Base-by-base conservation (phyloP, 2,329 filamentous ascomycete genomes). In the Paecilomyces formosus region DNA sequence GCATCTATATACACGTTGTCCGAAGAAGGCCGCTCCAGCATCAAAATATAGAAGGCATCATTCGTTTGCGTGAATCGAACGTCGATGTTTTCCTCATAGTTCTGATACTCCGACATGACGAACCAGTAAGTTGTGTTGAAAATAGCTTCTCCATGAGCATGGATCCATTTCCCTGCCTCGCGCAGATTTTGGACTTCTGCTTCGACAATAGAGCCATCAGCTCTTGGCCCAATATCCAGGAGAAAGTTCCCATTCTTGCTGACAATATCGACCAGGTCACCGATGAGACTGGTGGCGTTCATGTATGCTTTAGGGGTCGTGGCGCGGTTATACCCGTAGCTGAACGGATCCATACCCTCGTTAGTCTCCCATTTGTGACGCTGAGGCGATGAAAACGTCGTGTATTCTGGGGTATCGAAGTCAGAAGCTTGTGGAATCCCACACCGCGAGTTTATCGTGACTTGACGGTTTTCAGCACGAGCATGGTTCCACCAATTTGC, bases 381-480 rank as follows among this genome's bases (percentile, higher is more conserved):
- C 66, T 83, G 81, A 8, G 79, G 76, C 2, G 78, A 74, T 2
- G 74, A 70, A 65, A 80, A 83, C 7, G 74, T 75, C 28, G 74
- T 72, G 65, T 85, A 86, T 66, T 86, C 83, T 0, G 83, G 83
- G 1, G 83, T 86, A 66, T 85, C 82, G 63, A 85, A 86, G 70
- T 86, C 82, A 11, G 57, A 22, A 21, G 24, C 57, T 12, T 78
- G 77, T 0, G 79, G 73, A 0, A 83, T 68, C 3, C 83, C 83
- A 66, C 84, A 86, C 7, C 83, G 79, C 53, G 76, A 76, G 70
- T 86, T 84, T 64, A 85, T 80, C 1, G 78, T 70, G 1, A 85
- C 82, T 64, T 84, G 78, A 0, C 78, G 74, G 51, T 76, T 74
- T 21, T 77, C 39, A 3, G 60, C 18, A 0, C 71, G 72, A 4